Evolutionary conservation across 2,329 filamentous ascomycete genomes (phyloP).

Genomic region (Verticillium dahliae): DNA sequence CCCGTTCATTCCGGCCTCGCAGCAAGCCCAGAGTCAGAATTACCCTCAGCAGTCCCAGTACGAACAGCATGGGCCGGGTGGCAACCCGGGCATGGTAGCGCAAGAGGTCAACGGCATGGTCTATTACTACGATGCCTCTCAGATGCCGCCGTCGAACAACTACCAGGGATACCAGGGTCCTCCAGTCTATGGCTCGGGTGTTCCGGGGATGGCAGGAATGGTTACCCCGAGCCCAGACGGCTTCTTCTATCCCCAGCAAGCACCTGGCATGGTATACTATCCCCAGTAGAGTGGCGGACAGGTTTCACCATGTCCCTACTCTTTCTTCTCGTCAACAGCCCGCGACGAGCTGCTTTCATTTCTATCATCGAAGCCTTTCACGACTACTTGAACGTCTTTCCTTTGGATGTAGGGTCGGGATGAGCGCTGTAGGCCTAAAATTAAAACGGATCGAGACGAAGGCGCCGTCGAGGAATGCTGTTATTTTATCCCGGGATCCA

Average conservation of each 20-base stretch:
- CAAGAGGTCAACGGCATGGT: constrained; percentile 95
- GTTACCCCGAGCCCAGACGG: constrained; percentile 62
- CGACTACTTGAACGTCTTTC: neutral
- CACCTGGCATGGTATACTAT: constrained; percentile 54
- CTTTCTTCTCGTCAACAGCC: neutral
- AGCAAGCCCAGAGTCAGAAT: constrained; percentile 35
- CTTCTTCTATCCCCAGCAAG: constrained; percentile 63
- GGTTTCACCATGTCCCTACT: constrained; percentile 1
- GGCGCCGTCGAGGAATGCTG: neutral
- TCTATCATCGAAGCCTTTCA: neutral
- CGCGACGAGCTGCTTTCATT: neutral
- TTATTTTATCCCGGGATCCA: neutral
- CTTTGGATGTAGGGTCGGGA: neutral
- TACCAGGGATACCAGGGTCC: constrained; percentile 45
- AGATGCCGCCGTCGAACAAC: constrained; percentile 49
- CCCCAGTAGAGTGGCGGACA: constrained; percentile 39
- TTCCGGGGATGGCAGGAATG: constrained; percentile 72
- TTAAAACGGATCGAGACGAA: neutral
- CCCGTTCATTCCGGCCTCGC: constrained; percentile 51
- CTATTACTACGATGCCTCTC: constrained; percentile 84
- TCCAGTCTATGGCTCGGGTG: constrained; percentile 27
- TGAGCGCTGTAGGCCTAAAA: neutral
- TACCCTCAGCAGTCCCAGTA: constrained; percentile 35
- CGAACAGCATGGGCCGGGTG: constrained; percentile 34
- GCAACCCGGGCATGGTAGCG: constrained; percentile 55